A percentile compares a stretch with the other conserved stretches of the same genome.
phyloP scores from a whole-genome alignment of 371 early-diverging fungal genomes.

The Apophysomyces trapeziformis region DNA sequence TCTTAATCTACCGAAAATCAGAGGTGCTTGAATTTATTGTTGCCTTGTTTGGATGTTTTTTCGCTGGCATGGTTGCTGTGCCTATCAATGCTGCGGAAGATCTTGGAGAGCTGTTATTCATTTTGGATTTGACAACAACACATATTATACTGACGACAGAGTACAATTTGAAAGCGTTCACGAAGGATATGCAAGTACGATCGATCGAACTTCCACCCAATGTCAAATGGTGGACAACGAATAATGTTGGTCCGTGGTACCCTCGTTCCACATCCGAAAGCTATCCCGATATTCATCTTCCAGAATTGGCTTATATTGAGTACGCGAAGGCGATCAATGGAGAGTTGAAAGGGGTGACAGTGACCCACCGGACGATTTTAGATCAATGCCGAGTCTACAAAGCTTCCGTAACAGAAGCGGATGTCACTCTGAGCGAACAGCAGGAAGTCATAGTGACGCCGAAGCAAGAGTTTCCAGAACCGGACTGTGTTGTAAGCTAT shows the following conservation, averaged over 20 bases:
- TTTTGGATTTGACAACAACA: conserved; percentile 65
- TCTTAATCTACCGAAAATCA: conserved; percentile 72
- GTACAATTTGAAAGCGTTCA: conserved; percentile 68
- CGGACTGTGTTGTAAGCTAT: conserved; percentile 61
- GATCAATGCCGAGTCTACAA: conserved; percentile 56
- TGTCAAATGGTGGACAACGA: conserved; percentile 78
- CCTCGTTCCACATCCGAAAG: conserved; percentile 54
- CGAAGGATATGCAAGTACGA: conserved; percentile 59
- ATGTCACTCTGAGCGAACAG: conserved; percentile 5
- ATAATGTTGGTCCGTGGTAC: conserved; percentile 62
- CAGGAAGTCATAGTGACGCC: conserved; percentile 10
- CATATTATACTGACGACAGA: conserved; percentile 78
- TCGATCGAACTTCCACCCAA: conserved; percentile 62
- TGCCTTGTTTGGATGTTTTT: conserved; percentile 77
- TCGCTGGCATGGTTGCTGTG: conserved; percentile 80
- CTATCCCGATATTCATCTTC: conserved; percentile 31
- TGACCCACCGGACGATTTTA: conserved; percentile 76
- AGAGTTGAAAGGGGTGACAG: conserved; percentile 78
- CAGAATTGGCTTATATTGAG: conserved; percentile 81
- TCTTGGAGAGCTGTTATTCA: conserved; percentile 72
- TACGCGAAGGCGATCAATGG: conserved; percentile 79
- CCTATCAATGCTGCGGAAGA: conserved; percentile 79
- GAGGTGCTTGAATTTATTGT: conserved; percentile 79
- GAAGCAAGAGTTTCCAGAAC: not conserved
- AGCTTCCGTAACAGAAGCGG: conserved; percentile 26